Evolutionary conservation across 139 green algal genomes (phyloP), one percentile per base, ranked within the genome.

Genomic region (Raphidocelis subcapitata): DNA sequence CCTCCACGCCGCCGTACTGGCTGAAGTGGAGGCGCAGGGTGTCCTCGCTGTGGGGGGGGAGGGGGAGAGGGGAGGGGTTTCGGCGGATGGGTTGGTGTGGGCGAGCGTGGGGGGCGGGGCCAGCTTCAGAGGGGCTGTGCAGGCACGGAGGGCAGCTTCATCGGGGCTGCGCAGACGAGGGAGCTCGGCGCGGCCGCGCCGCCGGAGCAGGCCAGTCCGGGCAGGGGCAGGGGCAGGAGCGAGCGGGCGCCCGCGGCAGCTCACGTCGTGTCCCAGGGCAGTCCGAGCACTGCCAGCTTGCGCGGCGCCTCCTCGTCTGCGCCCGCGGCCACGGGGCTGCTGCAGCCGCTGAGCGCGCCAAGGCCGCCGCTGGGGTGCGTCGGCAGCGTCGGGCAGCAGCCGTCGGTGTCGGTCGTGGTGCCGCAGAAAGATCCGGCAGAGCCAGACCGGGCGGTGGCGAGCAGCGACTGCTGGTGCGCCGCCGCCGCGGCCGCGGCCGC

Each of bases 201-300:
- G n/a, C n/a, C n/a, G n/a, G n/a, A n/a, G n/a, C n/a, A n/a, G n/a
- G n/a, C n/a, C n/a, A n/a, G n/a, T n/a, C n/a, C n/a, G n/a, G n/a
- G n/a, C n/a, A n/a, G n/a, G n/a, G n/a, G n/a, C n/a, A n/a, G n/a
- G n/a, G n/a, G n/a, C n/a, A n/a, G n/a, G n/a, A n/a, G n/a, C n/a
- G n/a, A n/a, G n/a, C 41, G 41, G 8, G 41, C 41, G 60, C 35
- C 36, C 14, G 41, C 15, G 20, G 49, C 47, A 29, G 51, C 82
- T 65, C 33, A 89, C 63, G 66, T 83, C 1, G 91, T 95, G 5
- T 93, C 82, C 91, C 91, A 96, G 1, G 91, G 91, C 63, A 95
- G 73, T 0, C 88, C 88, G 24, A 94, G 79, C 0, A 92, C 75
- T 12, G 85, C 85, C 3, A 94, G 79, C 81, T 92, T 94, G 16